Evolutionary conservation across 1,284 basidiomycete species (phyloP).

Genomic region (Termitomyces sp.): DNA sequence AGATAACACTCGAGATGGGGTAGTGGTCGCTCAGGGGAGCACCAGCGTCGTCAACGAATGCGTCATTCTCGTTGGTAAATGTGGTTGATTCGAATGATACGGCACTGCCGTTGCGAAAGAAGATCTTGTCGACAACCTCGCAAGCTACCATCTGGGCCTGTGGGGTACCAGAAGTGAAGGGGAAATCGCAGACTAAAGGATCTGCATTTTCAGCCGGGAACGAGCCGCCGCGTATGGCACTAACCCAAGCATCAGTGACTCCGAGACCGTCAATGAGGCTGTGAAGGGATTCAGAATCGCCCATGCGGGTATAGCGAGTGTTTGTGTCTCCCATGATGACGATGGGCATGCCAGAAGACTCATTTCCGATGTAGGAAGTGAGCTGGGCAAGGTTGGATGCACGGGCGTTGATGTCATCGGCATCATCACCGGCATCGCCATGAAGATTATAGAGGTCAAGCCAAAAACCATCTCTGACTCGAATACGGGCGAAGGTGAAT

Average conservation of each 20-base stretch:
- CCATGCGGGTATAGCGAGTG: slow-evolving; percentile 27
- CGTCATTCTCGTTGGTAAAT: slow-evolving; percentile 28
- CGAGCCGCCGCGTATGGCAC: slow-evolving; percentile 19
- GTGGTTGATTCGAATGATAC: slow-evolving; percentile 21
- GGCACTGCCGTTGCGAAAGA: slow-evolving; percentile 23
- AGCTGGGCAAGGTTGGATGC: slow-evolving; percentile 31
- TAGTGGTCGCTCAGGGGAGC: slow-evolving; percentile 32
- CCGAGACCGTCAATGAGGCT: slow-evolving; percentile 10
- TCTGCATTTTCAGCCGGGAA: slow-evolving; percentile 20
- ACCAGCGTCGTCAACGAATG: slow-evolving; percentile 27
- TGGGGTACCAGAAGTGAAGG: slow-evolving; percentile 26
- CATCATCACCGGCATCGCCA: slow-evolving; percentile 30
- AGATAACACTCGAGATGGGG: slow-evolving; percentile 25
- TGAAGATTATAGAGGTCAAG: slow-evolving; percentile 35
- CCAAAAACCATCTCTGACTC: slow-evolving; percentile 27
- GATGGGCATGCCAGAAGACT: slow-evolving; percentile 30
- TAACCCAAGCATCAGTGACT: slow-evolving; percentile 21
- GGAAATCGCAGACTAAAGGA: slow-evolving; percentile 27
- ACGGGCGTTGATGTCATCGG: slow-evolving; percentile 27
- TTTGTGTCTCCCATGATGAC: slow-evolving; percentile 36
- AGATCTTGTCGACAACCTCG: slow-evolving; percentile 35
- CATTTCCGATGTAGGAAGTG: slow-evolving; percentile 23
- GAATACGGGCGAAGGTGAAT: slow-evolving; percentile 31
- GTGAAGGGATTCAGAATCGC: slow-evolving; percentile 16
- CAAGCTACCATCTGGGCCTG: slow-evolving; percentile 26